Base-by-base conservation (phyloP, 139 green algal genomes). In the Chlorella sp. region DNA sequence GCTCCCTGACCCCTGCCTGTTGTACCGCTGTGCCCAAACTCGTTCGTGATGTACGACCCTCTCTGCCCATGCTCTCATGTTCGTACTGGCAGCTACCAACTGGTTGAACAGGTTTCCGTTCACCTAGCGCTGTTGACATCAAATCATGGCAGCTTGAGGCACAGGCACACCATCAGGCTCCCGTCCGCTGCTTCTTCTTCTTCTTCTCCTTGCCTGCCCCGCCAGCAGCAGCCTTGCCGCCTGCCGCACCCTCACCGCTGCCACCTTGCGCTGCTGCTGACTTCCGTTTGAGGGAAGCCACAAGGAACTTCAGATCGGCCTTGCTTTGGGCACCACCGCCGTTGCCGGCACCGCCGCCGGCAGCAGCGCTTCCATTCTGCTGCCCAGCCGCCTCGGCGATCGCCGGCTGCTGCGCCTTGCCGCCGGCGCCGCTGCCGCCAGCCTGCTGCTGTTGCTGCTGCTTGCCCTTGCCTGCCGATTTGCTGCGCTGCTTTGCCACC, bases 251-350 rank as follows among this genome's bases (percentile, higher is more conserved):
- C 14, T 30, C 26, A 53, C 48, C n/a, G 57, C 83, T 28, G 81
- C 81, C 53, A n/a, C 53, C 28, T 14, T 66, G 68, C 40, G 66
- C 40, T 30, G 37, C 83, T 64, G 85, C 89, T 34, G 90, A 83
- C 78, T 96, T 96, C 37, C 95, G 93, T 90, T 97, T 97, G 3
- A 97, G 91, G 75, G 95, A 95, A 0, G 93, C 94, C 14, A 97
- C 95, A 94, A 97, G 96, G 0, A 94, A 82, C 64, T 91, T 92
- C 48, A 97, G 68, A 68, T 97, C 90, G 18, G 42, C 85, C 64
- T 69, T 71, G 66, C 53, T 87, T 77, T 68, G 73, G 48, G 64
- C 61, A 86, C n/a, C 26, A 77, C 76, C 57, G 48, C 81, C 75
- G 19, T 66, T 66, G 78, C 48, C n/a, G 36, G 48, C 82, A 80